A percentile compares a stretch with the other conserved stretches of the same genome.
phyloP scores from a whole-genome alignment of 495 filamentous ascomycete species.

The Aspergillus egyptiacus region DNA sequence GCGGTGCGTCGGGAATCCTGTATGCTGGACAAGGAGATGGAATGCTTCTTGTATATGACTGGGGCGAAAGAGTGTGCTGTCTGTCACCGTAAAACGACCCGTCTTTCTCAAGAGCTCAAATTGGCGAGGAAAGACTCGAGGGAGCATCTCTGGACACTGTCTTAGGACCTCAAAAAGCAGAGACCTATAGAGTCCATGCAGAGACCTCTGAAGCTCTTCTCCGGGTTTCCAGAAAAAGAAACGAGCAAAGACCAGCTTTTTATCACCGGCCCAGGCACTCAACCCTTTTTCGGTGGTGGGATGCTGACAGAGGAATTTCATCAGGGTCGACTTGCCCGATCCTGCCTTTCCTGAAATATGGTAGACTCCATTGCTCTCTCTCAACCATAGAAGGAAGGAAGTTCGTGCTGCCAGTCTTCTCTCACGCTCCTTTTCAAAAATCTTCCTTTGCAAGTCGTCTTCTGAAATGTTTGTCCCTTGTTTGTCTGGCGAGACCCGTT shows the following conservation, averaged over 20 bases:
- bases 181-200: conserved; percentile 37
- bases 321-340: conserved; percentile 44
- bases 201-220: conserved; percentile 31
- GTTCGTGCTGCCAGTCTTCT: neutral
- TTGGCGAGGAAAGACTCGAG: conserved; percentile 13
- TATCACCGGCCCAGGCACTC: conserved; percentile 24
- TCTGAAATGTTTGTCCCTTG: neutral
- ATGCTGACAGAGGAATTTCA: conserved; percentile 32
- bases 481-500: neutral
- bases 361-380: conserved; percentile 23
- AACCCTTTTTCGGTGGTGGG: conserved; percentile 12
- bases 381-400: conserved; percentile 27
- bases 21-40: conserved; percentile 8
- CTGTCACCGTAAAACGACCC: no score
- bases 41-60: neutral
- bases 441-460: no score
- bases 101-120: neutral
- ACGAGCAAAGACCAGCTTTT: conserved; percentile 27
- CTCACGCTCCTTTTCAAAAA: neutral
- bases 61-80: neutral
- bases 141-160: conserved; percentile 28
- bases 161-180: conserved; percentile 36
- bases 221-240: conserved; percentile 47
- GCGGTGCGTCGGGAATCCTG: neutral
- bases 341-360: conserved; percentile 38